Conservation (phyloP, 2,329 filamentous ascomycete genomes). For the Venturia effusa region DNA sequence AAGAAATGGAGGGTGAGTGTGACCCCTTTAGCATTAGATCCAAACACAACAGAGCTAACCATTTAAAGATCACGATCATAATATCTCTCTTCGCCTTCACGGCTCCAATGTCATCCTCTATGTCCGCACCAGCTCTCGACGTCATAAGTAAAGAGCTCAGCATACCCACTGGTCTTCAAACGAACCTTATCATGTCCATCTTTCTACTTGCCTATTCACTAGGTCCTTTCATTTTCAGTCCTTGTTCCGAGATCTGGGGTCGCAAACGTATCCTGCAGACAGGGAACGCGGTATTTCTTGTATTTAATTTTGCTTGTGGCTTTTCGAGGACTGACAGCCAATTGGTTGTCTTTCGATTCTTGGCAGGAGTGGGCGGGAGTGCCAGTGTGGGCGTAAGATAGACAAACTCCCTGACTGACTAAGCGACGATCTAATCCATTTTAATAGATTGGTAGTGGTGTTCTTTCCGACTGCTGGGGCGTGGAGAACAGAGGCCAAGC, state of each 20-base stretch:
- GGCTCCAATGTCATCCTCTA: conserved; percentile 28
- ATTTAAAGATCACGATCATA: conserved; percentile 21
- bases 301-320: conserved; percentile 28
- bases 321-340: conserved; percentile 24
- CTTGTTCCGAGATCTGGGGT: conserved; percentile 25
- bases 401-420: conserved; percentile 18
- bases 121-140: conserved; percentile 26
- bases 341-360: conserved; percentile 25
- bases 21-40: no score
- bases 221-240: conserved; percentile 26
- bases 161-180: conserved; percentile 22
- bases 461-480: conserved; percentile 44
- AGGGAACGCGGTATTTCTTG: conserved; percentile 26
- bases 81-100: conserved; percentile 30
- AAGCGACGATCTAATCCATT: conserved; percentile 24
- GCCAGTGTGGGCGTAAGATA: conserved; percentile 24
- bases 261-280: conserved; percentile 25
- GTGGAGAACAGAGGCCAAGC: conserved; percentile 52
- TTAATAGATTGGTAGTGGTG: conserved; percentile 24
- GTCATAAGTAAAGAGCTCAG: conserved; percentile 23
- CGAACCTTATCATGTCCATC: conserved; percentile 25
- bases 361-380: conserved; percentile 26
- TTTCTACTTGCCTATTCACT: conserved; percentile 29
- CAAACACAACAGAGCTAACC: not conserved
- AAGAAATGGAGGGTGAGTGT: conserved; percentile 34